phyloP scores from a whole-genome alignment of 2,329 filamentous ascomycete species.

The Hymenoscyphus scutula region DNA sequence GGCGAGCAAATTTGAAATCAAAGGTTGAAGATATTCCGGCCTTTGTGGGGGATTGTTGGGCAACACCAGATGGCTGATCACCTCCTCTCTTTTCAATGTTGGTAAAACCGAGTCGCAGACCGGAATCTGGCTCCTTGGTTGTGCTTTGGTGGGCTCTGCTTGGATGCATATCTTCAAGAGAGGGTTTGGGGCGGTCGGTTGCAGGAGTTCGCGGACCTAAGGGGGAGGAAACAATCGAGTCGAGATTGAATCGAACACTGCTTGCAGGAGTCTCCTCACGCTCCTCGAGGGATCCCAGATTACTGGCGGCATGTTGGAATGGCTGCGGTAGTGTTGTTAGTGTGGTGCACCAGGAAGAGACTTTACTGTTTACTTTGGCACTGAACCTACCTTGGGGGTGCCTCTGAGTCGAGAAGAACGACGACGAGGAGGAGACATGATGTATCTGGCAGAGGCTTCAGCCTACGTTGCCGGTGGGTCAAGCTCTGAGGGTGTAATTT shows the following conservation, averaged over 20 bases:
- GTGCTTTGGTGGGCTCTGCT: conserved; percentile 74
- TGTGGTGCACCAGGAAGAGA: conserved; percentile 17
- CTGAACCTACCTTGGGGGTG: conserved; percentile 21
- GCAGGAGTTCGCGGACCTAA: conserved; percentile 53
- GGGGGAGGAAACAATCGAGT: conserved; percentile 29
- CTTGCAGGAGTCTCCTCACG: conserved; percentile 31
- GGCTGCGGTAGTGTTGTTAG: conserved; percentile 3
- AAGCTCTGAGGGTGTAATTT: conserved; percentile 3
- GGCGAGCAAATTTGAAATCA: conserved; percentile 60
- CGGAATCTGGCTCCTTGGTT: conserved; percentile 74
- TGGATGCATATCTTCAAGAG: conserved; percentile 85
- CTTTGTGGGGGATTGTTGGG: conserved; percentile 65
- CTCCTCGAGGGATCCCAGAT: conserved; percentile 33
- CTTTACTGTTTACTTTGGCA: conserved; percentile 27
- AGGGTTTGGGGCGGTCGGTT: conserved; percentile 64
- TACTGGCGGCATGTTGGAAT: conserved; percentile 20
- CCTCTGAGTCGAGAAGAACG: conserved; percentile 35
- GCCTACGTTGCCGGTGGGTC: conserved; percentile 1
- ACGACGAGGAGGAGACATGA: conserved; percentile 34
- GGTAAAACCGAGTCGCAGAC: conserved; percentile 76
- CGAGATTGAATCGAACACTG: conserved; percentile 23
- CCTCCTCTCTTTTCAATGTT: conserved; percentile 53
- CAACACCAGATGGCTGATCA: conserved; percentile 41
- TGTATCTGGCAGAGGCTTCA: conserved; percentile 4
- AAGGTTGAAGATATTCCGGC: conserved; percentile 55